These are phyloP conservation scores for Noccaea caerulescens DNA, from an alignment of 345 rosid species.

Conservation along the genomic window DNA sequence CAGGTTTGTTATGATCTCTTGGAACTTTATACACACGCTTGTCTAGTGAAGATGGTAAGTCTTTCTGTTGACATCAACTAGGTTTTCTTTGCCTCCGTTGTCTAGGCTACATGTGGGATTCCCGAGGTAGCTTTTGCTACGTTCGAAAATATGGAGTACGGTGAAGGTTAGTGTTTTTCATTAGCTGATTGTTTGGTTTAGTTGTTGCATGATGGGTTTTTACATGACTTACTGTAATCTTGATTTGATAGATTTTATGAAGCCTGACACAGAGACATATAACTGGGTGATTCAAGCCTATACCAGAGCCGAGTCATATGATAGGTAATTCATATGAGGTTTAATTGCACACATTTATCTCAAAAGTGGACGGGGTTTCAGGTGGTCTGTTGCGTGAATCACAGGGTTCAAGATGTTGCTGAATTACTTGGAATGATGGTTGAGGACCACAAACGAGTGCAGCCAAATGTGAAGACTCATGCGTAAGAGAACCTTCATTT, in stretches of 20 bases:
- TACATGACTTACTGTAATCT: conserved; percentile 24
- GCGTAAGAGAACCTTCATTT: conserved; percentile 59
- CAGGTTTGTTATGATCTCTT: conserved; percentile 59
- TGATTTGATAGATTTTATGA: conserved; percentile 71
- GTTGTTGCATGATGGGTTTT: conserved; percentile 30
- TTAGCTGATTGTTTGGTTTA: conserved; percentile 14
- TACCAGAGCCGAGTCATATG: conserved; percentile 94
- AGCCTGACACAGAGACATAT: conserved; percentile 92
- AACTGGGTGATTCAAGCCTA: conserved; percentile 98
- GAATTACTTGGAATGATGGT: conserved; percentile 99
- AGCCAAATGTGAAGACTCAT: conserved; percentile 84
- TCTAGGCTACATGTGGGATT: conserved; percentile 90
- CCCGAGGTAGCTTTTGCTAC: conserved; percentile 93
- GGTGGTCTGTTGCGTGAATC: conserved; percentile 41
- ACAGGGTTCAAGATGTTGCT: conserved; percentile 93
- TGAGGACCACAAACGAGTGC: conserved; percentile 87
- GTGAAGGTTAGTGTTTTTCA: conserved; percentile 72
- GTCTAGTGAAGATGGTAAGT: conserved; percentile 13
- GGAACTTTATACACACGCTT: conserved; percentile 3
- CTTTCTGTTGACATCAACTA: conserved; percentile 33
- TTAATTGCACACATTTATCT: conserved; percentile 8
- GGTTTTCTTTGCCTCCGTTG: conserved; percentile 34
- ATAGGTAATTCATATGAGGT: conserved; percentile 58
- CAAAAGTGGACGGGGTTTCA: not conserved
- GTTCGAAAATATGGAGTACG: conserved; percentile 97